These are phyloP conservation scores for Lotmaria passim DNA, from an alignment of 208 protist genomes.

Conservation along the genomic window DNA sequence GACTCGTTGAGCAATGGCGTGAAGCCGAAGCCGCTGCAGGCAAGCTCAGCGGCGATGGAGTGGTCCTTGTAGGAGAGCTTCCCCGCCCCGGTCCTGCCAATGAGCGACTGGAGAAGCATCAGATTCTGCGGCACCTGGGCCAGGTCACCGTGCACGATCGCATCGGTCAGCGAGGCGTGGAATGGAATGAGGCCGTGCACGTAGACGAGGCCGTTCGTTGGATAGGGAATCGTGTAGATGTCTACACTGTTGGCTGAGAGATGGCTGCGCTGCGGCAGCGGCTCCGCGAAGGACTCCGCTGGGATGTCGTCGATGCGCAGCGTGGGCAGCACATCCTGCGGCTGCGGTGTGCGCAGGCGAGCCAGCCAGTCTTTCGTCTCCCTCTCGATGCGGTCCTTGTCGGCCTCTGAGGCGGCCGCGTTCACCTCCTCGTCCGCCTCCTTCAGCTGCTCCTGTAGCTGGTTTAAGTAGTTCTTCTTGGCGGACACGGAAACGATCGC, in stretches of 20 bases:
- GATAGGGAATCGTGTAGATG: slow-evolving; percentile 66
- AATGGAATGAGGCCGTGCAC: slow-evolving; percentile 88
- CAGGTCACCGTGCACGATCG: slow-evolving; percentile 36
- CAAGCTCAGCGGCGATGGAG: slow-evolving; percentile 79
- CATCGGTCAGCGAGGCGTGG: slow-evolving; percentile 30
- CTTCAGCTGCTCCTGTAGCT: slow-evolving; percentile 64
- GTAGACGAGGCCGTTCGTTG: slow-evolving; percentile 92
- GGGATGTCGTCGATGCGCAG: slow-evolving; percentile 85
- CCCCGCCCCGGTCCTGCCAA: slow-evolving; percentile 72
- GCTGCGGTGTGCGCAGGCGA: slow-evolving; percentile 69
- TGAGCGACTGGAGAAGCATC: slow-evolving; percentile 56
- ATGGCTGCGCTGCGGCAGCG: slow-evolving; percentile 44
- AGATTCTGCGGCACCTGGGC: slow-evolving; percentile 43
- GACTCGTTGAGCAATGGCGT: slow-evolving; percentile 73
- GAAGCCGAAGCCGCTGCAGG: slow-evolving; percentile 86
- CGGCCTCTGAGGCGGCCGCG: slow-evolving; percentile 50
- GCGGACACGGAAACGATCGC: slow-evolving; percentile 74
- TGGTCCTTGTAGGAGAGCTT: slow-evolving; percentile 78
- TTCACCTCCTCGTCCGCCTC: slow-evolving; percentile 65
- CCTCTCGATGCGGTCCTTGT: slow-evolving; percentile 56
- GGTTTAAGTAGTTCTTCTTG: slow-evolving; percentile 67
- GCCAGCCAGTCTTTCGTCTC: slow-evolving; percentile 72
- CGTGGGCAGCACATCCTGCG: slow-evolving; percentile 79
- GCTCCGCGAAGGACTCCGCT: slow-evolving; percentile 72
- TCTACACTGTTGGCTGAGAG: slow-evolving; percentile 14